These are phyloP conservation scores for Cordyceps javanica DNA, from an alignment of 2,329 filamentous ascomycete species.

Conservation along the genomic window DNA sequence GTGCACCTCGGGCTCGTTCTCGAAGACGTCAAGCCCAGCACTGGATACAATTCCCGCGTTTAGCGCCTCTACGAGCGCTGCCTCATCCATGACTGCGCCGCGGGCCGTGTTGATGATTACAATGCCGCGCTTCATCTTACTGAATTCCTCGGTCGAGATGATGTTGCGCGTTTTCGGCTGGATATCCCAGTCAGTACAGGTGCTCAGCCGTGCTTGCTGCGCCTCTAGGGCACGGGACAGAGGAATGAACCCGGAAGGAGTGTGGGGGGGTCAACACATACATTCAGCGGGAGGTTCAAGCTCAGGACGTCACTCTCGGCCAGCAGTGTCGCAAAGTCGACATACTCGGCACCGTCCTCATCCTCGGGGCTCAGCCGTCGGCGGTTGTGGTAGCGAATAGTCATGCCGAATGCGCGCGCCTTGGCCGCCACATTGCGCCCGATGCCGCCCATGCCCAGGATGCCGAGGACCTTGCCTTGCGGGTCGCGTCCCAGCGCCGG, in stretches of 20 bases:
- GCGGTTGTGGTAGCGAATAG: constrained; percentile 68
- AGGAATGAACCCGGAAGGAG: too few relatives aligned
- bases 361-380: constrained; percentile 49
- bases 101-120: constrained; percentile 79
- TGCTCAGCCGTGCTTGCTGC: too few relatives aligned
- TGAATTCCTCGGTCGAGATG: constrained; percentile 65
- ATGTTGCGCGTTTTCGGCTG: constrained; percentile 64
- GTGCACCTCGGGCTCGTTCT: constrained; percentile 73
- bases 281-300: constrained; percentile 75
- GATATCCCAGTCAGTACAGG: background rate
- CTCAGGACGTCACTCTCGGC: constrained; percentile 68
- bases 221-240: too few relatives aligned
- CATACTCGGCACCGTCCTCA: constrained; percentile 56
- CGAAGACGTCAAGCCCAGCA: constrained; percentile 74
- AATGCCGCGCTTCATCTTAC: constrained; percentile 70
- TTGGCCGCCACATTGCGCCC: constrained; percentile 71
- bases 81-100: constrained; percentile 77
- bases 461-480: constrained; percentile 70
- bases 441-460: constrained; percentile 82
- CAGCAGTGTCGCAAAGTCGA: constrained; percentile 68
- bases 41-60: constrained; percentile 63
- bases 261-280: too few relatives aligned
- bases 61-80: constrained; percentile 68
- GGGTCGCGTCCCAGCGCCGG: constrained; percentile 68
- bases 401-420: constrained; percentile 70